A percentile compares a stretch with the other conserved stretches of the same genome.
Conservation (phyloP, 441 rosid genomes). For the Croton setiger region DNA sequence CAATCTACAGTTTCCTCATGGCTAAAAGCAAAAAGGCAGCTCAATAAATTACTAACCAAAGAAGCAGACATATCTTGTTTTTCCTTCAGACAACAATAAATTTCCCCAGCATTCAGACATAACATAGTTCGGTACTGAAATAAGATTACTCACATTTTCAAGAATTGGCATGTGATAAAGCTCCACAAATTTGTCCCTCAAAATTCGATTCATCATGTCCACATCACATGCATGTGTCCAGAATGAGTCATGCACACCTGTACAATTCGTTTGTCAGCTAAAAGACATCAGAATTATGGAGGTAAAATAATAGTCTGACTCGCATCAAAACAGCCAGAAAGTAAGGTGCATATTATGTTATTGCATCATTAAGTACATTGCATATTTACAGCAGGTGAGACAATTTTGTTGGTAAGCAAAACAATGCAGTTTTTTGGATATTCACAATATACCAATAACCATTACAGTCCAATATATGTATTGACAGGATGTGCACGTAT, state of each 20-base stretch:
- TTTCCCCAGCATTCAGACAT: background rate
- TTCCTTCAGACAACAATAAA: background rate
- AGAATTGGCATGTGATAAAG: constrained; percentile 79
- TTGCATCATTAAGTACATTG: background rate
- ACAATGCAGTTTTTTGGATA: no score
- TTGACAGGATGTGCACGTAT: no score
- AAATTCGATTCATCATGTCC: constrained; percentile 83
- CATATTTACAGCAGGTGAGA: no score
- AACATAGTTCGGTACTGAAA: background rate
- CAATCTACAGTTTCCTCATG: background rate
- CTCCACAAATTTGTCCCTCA: constrained; percentile 89
- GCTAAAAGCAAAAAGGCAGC: background rate
- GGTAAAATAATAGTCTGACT: background rate
- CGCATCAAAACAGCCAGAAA: background rate
- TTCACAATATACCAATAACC: background rate
- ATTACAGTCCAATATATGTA: background rate
- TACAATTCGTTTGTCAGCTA: constrained; percentile 17
- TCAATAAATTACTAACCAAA: background rate
- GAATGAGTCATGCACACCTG: constrained; percentile 98
- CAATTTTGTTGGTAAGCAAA: no score
- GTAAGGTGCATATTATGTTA: background rate
- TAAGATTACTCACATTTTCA: constrained; percentile 68
- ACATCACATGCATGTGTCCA: constrained; percentile 98
- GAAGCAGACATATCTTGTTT: background rate
- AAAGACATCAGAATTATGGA: background rate